Evolutionary conservation across 2,329 filamentous ascomycete genomes (phyloP).

Genomic region (Ophiostoma montium): DNA sequence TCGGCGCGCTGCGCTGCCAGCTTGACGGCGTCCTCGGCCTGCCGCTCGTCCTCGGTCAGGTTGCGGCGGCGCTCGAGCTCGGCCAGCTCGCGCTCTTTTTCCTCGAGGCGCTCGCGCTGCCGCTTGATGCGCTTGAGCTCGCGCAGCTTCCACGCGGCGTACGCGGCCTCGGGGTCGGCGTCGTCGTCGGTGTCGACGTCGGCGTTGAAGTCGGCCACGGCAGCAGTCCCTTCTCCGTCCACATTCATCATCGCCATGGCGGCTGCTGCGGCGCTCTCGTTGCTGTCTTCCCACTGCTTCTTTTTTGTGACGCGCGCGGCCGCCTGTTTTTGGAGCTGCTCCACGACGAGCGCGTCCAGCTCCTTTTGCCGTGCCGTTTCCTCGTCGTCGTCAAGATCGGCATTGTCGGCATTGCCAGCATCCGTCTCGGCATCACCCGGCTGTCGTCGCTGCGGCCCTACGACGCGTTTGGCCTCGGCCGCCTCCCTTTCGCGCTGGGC

Average conservation of each 20-base stretch:
- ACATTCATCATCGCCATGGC: conserved; percentile 29
- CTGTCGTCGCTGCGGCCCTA: conserved; percentile 11
- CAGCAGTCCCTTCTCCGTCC: conserved; percentile 65
- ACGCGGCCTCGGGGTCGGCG: conserved; percentile 73
- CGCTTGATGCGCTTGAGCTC: conserved; percentile 82
- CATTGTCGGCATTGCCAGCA: too few relatives aligned
- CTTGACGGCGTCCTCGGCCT: conserved; percentile 68
- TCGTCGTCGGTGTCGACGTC: conserved; percentile 84
- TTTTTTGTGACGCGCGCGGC: conserved; percentile 56
- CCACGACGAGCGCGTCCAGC: conserved; percentile 69
- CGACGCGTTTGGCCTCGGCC: not conserved
- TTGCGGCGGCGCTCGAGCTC: conserved; percentile 81
- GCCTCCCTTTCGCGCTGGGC: conserved; percentile 30
- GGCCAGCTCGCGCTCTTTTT: conserved; percentile 68
- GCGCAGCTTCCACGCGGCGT: conserved; percentile 84
- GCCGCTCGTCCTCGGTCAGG: conserved; percentile 73
- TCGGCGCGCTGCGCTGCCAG: conserved; percentile 69
- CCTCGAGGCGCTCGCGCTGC: conserved; percentile 72
- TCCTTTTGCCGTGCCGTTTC: conserved; percentile 36
- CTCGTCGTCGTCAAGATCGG: conserved; percentile 7
- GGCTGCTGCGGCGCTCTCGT: conserved; percentile 28
- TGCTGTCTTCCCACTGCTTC: conserved; percentile 71
- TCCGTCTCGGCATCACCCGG: conserved; percentile 12
- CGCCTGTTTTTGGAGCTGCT: conserved; percentile 71
- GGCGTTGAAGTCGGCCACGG: conserved; percentile 32